Evolutionary conservation across 805 yeast species (phyloP), one percentile per base, ranked within the genome.

Genomic region (Kodamaea kaohsiungensis): DNA sequence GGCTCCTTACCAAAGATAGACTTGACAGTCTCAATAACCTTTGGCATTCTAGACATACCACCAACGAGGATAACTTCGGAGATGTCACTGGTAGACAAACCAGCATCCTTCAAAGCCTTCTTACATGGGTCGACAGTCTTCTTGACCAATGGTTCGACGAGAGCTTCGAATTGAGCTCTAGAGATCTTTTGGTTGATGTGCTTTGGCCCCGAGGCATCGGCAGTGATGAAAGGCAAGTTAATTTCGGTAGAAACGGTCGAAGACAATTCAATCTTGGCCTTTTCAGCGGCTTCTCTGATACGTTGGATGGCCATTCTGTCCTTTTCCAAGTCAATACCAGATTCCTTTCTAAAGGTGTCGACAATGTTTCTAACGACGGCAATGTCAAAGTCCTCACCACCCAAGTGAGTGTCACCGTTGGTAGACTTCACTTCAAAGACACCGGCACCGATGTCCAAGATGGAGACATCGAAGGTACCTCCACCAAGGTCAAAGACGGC

Each of bases 401-500:
- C 96, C 70, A 89, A 79, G 78, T 89, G 96, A 63, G 96, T 89
- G 78, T 89, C 95, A 86, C 96, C 98, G 78, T 92, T 92, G 70
- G 98, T 91, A 59, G 97, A 90, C 81, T 91, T 91, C 73, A 91
- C 98, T 83, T 91, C 98, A 68, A 91, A 91, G 63, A 91, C 98
- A 83, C 98, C 98, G 71, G 91, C 91, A 79, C 92, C 97, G 67
- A 91, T 92, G 82, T 92, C 98, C 71, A 91, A 83, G 72, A 91
- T 89, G 65, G 98, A 91, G 77, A 91, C 88, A 88, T 91, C 98
- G 73, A 91, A 91, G 68, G 98, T 91, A 86, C 98, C 98, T 76
- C 98, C 98, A 86, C 98, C 98, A 70, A 91, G 83, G 79, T 91
- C 98, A 80, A 92, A 91, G 62, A 91, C 98, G 59, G 98, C 98